A percentile compares a stretch with the other conserved stretches of the same genome.
Evolutionary conservation across 2,329 filamentous ascomycete genomes (phyloP).

Genomic region (Pseudocercospora crystallina): DNA sequence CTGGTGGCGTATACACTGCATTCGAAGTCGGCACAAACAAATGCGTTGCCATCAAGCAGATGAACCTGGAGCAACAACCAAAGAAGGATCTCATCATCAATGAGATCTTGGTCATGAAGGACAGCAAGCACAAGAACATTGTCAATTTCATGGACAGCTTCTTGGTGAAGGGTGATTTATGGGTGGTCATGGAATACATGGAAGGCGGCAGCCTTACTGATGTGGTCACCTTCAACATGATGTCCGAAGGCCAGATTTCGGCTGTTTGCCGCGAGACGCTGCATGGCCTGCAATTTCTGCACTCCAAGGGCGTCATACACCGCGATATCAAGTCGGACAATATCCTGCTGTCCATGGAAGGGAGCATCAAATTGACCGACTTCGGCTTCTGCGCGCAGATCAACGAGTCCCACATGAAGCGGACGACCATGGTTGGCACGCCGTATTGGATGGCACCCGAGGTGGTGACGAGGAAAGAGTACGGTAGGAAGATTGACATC

Average conservation of each 20-base stretch:
- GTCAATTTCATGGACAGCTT: constrained; percentile 99
- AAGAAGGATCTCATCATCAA: constrained; percentile 99
- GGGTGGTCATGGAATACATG: constrained; percentile 99
- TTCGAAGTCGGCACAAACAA: constrained; percentile 81
- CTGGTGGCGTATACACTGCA: constrained; percentile 90
- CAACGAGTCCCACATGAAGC: constrained; percentile 94
- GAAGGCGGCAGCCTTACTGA: constrained; percentile 96
- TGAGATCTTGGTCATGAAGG: constrained; percentile 98
- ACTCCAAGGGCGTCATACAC: constrained; percentile 97
- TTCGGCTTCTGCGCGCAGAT: constrained; percentile 99
- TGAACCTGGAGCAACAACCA: constrained; percentile 97
- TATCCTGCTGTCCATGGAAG: constrained; percentile 87
- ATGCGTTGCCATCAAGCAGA: constrained; percentile 97
- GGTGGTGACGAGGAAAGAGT: constrained; percentile 95
- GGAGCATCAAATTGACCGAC: constrained; percentile 97
- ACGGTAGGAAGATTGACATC: constrained; percentile 96
- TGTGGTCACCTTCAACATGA: constrained; percentile 98
- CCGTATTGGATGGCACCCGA: constrained; percentile 99
- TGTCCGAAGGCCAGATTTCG: constrained; percentile 96
- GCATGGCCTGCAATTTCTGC: constrained; percentile 87
- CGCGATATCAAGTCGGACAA: constrained; percentile 99
- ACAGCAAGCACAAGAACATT: constrained; percentile 96
- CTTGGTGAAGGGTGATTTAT: constrained; percentile 82
- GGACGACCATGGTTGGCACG: constrained; percentile 97
- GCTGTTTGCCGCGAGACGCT: constrained; percentile 93